phyloP scores from a whole-genome alignment of 2,329 filamentous ascomycete species.

The Cytospora mali region DNA sequence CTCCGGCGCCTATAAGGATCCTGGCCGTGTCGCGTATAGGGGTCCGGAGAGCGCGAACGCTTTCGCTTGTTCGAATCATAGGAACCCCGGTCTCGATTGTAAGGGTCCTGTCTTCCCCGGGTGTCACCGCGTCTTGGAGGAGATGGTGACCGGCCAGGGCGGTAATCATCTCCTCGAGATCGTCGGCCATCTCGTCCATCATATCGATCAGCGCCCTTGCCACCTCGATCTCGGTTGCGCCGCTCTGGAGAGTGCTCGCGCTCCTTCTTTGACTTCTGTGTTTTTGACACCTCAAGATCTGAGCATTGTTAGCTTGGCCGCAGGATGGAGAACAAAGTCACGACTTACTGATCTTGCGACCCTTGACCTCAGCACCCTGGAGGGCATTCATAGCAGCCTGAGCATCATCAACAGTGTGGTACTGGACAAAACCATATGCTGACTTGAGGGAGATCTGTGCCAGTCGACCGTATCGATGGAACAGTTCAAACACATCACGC shows the following conservation, averaged over 20 bases:
- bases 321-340: not conserved
- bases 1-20: conserved; percentile 68
- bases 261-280: conserved; percentile 72
- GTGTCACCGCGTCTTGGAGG: conserved; percentile 60
- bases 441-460: conserved; percentile 97
- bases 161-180: conserved; percentile 62
- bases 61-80: conserved; percentile 42
- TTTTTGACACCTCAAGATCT: conserved; percentile 90
- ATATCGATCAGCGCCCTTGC: conserved; percentile 51
- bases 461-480: conserved; percentile 80
- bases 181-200: conserved; percentile 53
- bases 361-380: conserved; percentile 79
- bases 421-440: conserved; percentile 96
- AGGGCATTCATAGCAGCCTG: conserved; percentile 73
- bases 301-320: conserved; percentile 35
- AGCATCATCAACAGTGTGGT: conserved; percentile 76
- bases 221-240: conserved; percentile 40
- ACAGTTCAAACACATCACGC: conserved; percentile 88
- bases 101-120: conserved; percentile 54
- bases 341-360: conserved; percentile 90
- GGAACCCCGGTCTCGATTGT: conserved; percentile 50
- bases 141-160: conserved; percentile 62
- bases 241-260: conserved; percentile 63
- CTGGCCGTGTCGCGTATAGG: conserved; percentile 45
- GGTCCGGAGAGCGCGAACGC: conserved; percentile 70